Percentiles rank a stretch among this genome's conserved stretches.
Evolutionary conservation across 495 filamentous ascomycete species (phyloP).

Genomic region (Penicillium alfredii): DNA sequence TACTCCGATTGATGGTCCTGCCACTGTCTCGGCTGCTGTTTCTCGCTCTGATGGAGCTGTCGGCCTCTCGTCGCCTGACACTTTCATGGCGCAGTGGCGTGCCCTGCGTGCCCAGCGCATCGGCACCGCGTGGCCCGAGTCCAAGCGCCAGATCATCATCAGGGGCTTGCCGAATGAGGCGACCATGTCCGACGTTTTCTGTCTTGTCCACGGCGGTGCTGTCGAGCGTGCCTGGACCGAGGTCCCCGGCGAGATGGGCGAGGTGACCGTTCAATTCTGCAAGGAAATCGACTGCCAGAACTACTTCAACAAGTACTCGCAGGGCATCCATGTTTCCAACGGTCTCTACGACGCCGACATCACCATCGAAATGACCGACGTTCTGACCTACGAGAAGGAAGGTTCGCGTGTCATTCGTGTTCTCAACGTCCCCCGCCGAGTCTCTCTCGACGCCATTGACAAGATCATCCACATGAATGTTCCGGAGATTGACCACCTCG

Average conservation of each 20-base stretch:
- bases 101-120: no score
- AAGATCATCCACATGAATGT: not conserved
- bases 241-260: not conserved
- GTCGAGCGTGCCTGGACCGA: constrained; percentile 31
- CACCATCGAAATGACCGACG: not conserved
- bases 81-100: no score
- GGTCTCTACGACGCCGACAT: not conserved
- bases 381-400: not conserved
- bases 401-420: constrained; percentile 6
- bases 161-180: constrained; percentile 28
- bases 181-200: constrained; percentile 29
- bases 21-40: no score
- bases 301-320: constrained; percentile 1
- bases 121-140: no score
- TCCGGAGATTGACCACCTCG: constrained; percentile 4
- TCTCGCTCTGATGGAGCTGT: no score
- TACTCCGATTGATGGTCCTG: no score
- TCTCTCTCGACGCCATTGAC: no score
- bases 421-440: not conserved
- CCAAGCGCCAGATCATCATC: constrained; percentile 34
- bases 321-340: constrained; percentile 3
- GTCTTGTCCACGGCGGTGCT: constrained; percentile 39
- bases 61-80: no score
- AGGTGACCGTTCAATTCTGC: constrained; percentile 8
- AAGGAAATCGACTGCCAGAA: constrained; percentile 3